Evolutionary conservation across 108 stramenopile species (phyloP).

Genomic region (Schizochytrium sp.): DNA sequence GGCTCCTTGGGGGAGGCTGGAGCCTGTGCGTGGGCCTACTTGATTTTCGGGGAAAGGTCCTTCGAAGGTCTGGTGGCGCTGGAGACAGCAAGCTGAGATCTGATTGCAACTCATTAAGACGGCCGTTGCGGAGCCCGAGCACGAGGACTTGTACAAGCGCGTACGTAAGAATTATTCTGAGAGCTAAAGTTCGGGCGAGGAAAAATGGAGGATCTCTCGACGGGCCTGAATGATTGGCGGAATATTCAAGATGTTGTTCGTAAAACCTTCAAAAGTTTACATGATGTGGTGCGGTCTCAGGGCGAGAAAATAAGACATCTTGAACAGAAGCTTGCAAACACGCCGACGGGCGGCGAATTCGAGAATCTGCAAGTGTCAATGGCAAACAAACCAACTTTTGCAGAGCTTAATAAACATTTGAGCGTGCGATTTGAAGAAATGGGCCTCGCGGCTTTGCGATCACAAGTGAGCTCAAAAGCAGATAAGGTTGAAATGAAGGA

Average conservation of each 20-base stretch:
- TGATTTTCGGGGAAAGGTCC: too few relatives aligned
- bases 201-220: constrained; percentile 27
- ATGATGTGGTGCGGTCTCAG: constrained; percentile 54
- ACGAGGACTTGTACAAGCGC: too few relatives aligned
- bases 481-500: constrained; percentile 53
- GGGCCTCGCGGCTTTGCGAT: constrained; percentile 15
- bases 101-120: too few relatives aligned
- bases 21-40: too few relatives aligned
- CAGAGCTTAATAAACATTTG: constrained; percentile 37
- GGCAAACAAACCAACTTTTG: constrained; percentile 60
- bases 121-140: too few relatives aligned
- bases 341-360: constrained; percentile 21
- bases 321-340: background rate
- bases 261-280: constrained; percentile 45
- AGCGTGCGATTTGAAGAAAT: constrained; percentile 43
- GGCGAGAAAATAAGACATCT: constrained; percentile 43
- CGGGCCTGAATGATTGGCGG: constrained; percentile 52
- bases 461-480: constrained; percentile 42
- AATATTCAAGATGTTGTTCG: constrained; percentile 56
- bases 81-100: too few relatives aligned
- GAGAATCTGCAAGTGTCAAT: constrained; percentile 52
- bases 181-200: too few relatives aligned
- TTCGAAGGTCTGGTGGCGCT: too few relatives aligned
- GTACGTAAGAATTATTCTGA: too few relatives aligned
- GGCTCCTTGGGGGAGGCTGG: too few relatives aligned